These are phyloP conservation scores for Salix koriyanagi DNA, from an alignment of 345 rosid genomes.

Conservation along the genomic window DNA sequence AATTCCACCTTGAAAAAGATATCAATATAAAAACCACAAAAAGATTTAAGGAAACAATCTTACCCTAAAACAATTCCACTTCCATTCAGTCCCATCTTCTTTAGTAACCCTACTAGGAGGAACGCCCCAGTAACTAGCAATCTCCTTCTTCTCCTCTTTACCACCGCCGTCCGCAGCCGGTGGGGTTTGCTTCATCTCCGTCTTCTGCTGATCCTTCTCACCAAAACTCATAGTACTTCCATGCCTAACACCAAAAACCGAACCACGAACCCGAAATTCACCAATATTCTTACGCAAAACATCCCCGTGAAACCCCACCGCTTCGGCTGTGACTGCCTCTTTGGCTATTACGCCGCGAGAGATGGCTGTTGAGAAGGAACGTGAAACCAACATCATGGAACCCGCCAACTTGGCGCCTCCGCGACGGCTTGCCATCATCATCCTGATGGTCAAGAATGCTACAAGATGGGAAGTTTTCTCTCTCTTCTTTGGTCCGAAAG, in stretches of 20 bases:
- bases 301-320: not conserved
- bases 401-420: not conserved
- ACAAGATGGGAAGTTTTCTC: not conserved
- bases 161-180: not conserved
- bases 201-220: not conserved
- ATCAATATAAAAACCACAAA: not conserved
- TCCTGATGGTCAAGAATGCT: not conserved
- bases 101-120: conserved; percentile 45
- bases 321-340: not conserved
- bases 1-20: not conserved
- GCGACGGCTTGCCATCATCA: not conserved
- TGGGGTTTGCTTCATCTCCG: not conserved
- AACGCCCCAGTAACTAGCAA: conserved; percentile 72
- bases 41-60: not conserved
- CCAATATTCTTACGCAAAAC: not conserved
- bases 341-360: not conserved
- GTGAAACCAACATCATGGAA: not conserved
- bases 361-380: not conserved
- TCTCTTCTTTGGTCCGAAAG: not conserved
- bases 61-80: conserved; percentile 83
- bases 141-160: not conserved
- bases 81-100: conserved; percentile 70
- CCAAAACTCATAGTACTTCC: not conserved
- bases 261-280: not conserved
- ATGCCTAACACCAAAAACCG: not conserved